Evolutionary conservation across 805 yeast species (phyloP).

Genomic region (Ogataea siamensis): DNA sequence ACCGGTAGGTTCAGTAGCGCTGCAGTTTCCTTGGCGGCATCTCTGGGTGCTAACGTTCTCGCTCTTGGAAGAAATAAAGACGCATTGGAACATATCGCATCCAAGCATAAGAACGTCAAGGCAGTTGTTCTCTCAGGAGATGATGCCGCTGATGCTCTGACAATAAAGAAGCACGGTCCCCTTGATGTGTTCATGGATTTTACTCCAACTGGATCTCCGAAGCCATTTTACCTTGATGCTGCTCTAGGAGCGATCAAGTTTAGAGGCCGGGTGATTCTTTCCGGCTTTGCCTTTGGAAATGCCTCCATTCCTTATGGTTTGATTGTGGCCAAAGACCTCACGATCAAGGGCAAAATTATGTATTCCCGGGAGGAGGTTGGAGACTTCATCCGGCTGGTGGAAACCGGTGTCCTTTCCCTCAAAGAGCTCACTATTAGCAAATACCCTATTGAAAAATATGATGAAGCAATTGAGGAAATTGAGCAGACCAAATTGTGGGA

Average conservation of each 20-base stretch:
- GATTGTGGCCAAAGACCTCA: constrained; percentile 2
- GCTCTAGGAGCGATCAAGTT: not conserved
- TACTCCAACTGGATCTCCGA: not conserved
- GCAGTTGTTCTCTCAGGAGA: constrained; percentile 9
- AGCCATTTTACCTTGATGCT: constrained; percentile 1
- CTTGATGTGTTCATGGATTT: constrained; percentile 9
- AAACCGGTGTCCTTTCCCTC: constrained; percentile 7
- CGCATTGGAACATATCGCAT: no score
- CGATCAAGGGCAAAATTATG: constrained; percentile 9
- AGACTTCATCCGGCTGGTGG: constrained; percentile 6
- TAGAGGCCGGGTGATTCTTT: constrained; percentile 6
- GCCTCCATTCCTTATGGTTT: constrained; percentile 3
- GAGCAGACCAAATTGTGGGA: not conserved
- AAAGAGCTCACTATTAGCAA: constrained; percentile 1
- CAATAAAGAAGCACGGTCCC: constrained; percentile 2
- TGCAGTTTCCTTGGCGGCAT: constrained; percentile 15
- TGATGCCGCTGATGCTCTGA: not conserved
- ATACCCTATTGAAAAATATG: constrained; percentile 5
- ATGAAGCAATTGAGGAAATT: constrained; percentile 2
- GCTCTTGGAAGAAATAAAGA: constrained; percentile 10
- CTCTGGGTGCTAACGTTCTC: constrained; percentile 13
- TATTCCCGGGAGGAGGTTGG: constrained; percentile 5
- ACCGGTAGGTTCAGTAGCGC: constrained; percentile 13
- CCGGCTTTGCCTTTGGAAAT: constrained; percentile 3
- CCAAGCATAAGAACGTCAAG: no score